phyloP scores from a whole-genome alignment of 2,329 filamentous ascomycete genomes.

The Alternaria gaisen region DNA sequence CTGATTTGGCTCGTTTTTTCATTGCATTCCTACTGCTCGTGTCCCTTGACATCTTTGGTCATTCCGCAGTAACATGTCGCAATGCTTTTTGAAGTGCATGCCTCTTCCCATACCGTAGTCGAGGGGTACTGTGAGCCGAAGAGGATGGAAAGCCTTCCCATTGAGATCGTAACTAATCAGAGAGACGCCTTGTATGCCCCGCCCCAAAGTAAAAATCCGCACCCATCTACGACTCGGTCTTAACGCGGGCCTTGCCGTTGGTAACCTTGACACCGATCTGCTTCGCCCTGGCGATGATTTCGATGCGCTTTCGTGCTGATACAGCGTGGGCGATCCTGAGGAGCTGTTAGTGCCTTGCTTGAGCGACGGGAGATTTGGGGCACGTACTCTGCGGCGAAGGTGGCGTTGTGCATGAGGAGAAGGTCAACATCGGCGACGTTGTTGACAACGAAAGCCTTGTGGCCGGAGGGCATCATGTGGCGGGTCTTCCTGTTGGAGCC shows the following conservation, averaged over 20 bases:
- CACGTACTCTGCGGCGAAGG: conserved; percentile 95
- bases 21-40: conserved; percentile 39
- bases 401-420: conserved; percentile 99
- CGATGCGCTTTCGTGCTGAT: conserved; percentile 97
- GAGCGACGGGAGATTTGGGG: not conserved
- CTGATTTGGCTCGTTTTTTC: conserved; percentile 36
- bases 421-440: conserved; percentile 95
- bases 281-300: conserved; percentile 97
- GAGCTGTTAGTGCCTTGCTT: conserved; percentile 18
- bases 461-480: conserved; percentile 98
- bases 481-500: conserved; percentile 99
- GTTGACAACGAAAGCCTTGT: conserved; percentile 99
- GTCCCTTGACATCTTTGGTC: conserved; percentile 27
- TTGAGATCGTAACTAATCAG: conserved; percentile 50
- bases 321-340: conserved; percentile 94
- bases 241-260: conserved; percentile 98
- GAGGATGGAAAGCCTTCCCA: conserved; percentile 46
- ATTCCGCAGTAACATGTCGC: conserved; percentile 31
- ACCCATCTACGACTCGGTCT: conserved; percentile 76
- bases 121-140: conserved; percentile 31
- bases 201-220: conserved; percentile 40
- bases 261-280: conserved; percentile 99
- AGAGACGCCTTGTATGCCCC: conserved; percentile 52
- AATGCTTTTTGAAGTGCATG: conserved; percentile 45
- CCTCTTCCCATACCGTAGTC: conserved; percentile 29